These are phyloP conservation scores for Aspergillus egyptiacus DNA, from an alignment of 495 filamentous ascomycete genomes.

Conservation along the genomic window DNA sequence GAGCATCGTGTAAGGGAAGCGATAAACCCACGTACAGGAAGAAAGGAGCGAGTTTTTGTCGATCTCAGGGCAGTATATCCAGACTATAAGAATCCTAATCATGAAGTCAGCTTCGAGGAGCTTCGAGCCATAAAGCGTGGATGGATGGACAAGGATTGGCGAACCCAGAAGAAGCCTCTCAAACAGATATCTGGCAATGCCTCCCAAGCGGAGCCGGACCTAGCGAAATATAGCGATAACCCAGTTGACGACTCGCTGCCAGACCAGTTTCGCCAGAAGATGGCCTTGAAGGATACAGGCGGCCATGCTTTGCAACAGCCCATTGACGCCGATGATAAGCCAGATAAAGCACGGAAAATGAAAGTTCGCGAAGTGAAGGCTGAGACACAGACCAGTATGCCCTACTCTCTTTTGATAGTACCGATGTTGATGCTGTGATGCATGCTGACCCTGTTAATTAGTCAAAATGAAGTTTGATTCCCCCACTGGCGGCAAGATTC, in stretches of 20 bases:
- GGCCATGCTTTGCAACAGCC: slow-evolving; percentile 10
- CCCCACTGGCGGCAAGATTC: slow-evolving; percentile 69
- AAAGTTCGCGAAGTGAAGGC: slow-evolving; percentile 33
- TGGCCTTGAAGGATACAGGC: slow-evolving; percentile 21
- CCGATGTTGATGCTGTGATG: neutral
- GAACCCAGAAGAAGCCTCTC: slow-evolving; percentile 32
- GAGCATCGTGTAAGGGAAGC: slow-evolving; percentile 62
- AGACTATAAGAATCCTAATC: slow-evolving; percentile 55
- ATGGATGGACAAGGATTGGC: slow-evolving; percentile 70
- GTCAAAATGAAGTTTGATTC: slow-evolving; percentile 92
- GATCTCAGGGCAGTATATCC: slow-evolving; percentile 82
- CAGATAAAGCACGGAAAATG: neutral
- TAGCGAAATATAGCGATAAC: slow-evolving; percentile 12
- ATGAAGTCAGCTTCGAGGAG: slow-evolving; percentile 86
- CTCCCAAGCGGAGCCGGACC: slow-evolving; percentile 11
- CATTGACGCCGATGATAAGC: slow-evolving; percentile 18
- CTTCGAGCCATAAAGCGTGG: slow-evolving; percentile 73
- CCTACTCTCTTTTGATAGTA: slow-evolving; percentile 9
- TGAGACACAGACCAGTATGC: slow-evolving; percentile 76
- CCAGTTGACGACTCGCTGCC: slow-evolving; percentile 19
- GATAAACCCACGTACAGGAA: slow-evolving; percentile 70
- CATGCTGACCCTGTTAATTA: slow-evolving; percentile 32
- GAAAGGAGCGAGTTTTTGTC: slow-evolving; percentile 78
- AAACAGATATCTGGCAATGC: slow-evolving; percentile 37
- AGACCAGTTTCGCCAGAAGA: slow-evolving; percentile 26